Conservation (phyloP, 78 protist genomes). For the slime mould (Dictyostelium discoideum) region DNA sequence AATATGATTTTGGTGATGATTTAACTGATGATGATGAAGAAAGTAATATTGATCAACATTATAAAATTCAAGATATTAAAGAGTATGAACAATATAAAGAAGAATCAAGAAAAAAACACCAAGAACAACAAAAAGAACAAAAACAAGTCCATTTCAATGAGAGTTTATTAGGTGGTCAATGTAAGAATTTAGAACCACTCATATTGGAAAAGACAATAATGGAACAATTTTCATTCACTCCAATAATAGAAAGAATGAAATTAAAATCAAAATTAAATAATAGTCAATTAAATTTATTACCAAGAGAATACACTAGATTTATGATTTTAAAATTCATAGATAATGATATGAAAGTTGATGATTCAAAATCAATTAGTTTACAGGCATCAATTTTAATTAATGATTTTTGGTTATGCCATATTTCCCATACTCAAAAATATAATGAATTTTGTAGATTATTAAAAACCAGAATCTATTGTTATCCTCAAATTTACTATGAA, state of each 20-base stretch:
- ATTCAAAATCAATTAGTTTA: neutral
- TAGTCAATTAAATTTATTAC: neutral
- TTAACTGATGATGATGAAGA: neutral
- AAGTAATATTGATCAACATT: neutral
- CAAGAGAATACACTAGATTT: slow-evolving; percentile 2
- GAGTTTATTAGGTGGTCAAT: neutral
- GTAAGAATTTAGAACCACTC: neutral
- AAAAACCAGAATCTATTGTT: neutral
- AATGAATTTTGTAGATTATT: neutral
- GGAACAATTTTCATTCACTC: neutral
- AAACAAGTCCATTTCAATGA: neutral
- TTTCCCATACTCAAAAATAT: neutral
- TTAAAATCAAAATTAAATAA: neutral
- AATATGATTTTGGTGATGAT: neutral
- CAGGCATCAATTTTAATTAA: neutral
- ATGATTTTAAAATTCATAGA: neutral
- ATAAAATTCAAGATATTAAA: no score
- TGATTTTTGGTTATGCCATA: neutral
- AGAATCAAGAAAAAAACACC: neutral
- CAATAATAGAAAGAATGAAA: neutral
- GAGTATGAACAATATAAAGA: neutral
- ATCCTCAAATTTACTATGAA: neutral
- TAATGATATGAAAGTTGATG: neutral
- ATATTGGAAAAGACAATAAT: neutral
- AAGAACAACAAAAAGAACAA: neutral